Conservation (phyloP, 2,329 filamentous ascomycete species). For the Beauveria caledonica region DNA sequence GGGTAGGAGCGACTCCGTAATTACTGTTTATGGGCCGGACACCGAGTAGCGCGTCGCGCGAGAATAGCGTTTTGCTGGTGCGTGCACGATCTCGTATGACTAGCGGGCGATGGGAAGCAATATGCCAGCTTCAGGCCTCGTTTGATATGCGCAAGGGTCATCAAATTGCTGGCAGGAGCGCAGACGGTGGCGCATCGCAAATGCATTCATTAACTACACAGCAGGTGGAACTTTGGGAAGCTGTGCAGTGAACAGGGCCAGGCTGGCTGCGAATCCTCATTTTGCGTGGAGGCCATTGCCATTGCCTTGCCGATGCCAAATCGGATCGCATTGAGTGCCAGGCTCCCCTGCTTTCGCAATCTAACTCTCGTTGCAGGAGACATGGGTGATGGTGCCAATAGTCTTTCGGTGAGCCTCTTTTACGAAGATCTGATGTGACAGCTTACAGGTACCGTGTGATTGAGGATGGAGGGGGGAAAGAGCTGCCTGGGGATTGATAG, state of each 20-base stretch:
- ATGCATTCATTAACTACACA: not conserved
- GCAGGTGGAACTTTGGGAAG: not conserved
- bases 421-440: not conserved
- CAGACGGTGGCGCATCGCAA: not conserved
- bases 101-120: constrained; percentile 1
- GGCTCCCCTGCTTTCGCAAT: constrained; percentile 3
- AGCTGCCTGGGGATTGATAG: not conserved
- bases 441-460: not conserved
- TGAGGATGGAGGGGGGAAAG: not conserved
- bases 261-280: constrained; percentile 2
- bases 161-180: not conserved
- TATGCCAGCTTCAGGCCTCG: not conserved
- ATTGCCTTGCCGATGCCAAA: constrained; percentile 1
- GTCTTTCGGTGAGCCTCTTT: not conserved
- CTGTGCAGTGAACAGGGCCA: too few species aligned
- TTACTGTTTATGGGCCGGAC: not conserved
- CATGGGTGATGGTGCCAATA: not conserved
- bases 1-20: too few species aligned
- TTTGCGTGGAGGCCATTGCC: not conserved
- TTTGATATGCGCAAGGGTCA: not conserved
- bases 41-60: not conserved
- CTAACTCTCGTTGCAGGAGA: not conserved
- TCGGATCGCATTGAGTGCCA: not conserved
- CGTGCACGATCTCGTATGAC: constrained; percentile 5
- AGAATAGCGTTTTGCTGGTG: not conserved